phyloP scores from a whole-genome alignment of 257 asterid genomes.

The Agastache rugosa region DNA sequence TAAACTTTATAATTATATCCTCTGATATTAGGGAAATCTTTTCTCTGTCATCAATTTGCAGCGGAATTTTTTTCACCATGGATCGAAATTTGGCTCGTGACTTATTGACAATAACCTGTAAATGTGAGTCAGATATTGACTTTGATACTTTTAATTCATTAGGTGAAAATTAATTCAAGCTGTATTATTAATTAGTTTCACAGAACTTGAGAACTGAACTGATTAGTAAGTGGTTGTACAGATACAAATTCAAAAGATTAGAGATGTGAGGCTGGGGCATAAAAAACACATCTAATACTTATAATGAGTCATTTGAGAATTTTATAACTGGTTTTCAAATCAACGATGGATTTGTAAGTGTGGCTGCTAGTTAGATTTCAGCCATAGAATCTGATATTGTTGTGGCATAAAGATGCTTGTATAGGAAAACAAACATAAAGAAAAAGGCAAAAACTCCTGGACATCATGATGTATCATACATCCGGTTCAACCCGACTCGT shows the following conservation, averaged over 20 bases:
- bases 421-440: constrained; percentile 1
- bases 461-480: no score
- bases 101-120: constrained; percentile 87
- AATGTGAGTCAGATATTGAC: constrained; percentile 2
- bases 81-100: constrained; percentile 84
- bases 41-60: constrained; percentile 66
- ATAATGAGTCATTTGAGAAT: background rate
- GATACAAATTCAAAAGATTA: constrained; percentile 5
- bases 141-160: background rate
- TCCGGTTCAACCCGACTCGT: no score
- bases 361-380: constrained; percentile 1
- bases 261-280: constrained; percentile 1
- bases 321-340: background rate
- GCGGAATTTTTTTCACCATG: constrained; percentile 59
- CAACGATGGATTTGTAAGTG: background rate
- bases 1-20: constrained; percentile 67
- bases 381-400: background rate
- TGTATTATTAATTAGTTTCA: background rate
- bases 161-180: constrained; percentile 25
- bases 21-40: constrained; percentile 75
- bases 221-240: background rate
- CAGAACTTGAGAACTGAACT: constrained; percentile 23
- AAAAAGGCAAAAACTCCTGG: no score
- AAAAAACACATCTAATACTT: background rate
- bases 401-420: background rate